A percentile compares a stretch with the other conserved stretches of the same genome.
phyloP scores from a whole-genome alignment of 805 yeast genomes.

The Cyberlindnera maclurae region DNA sequence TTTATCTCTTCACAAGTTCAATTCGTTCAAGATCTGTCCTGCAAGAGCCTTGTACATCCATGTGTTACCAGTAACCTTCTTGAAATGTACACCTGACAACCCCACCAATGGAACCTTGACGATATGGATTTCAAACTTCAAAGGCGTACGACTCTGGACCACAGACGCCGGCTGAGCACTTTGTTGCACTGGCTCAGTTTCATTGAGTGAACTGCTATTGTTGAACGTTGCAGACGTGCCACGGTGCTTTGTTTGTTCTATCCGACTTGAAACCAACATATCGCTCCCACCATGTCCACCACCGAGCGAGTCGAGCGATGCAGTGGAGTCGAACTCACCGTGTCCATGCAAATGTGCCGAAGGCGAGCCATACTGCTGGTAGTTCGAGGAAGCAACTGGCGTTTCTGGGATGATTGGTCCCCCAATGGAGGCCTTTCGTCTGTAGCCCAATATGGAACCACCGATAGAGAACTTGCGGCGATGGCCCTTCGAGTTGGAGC shows the following conservation, averaged over 20 bases:
- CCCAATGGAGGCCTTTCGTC: constrained; percentile 33
- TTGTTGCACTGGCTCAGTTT: constrained; percentile 1
- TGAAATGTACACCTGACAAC: constrained; percentile 89
- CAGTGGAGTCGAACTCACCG: constrained; percentile 34
- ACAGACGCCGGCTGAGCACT: constrained; percentile 1
- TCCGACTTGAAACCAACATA: constrained; percentile 52
- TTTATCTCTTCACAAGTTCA: constrained; percentile 15
- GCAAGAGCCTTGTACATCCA: constrained; percentile 94
- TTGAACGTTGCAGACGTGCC: not conserved
- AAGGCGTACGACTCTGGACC: constrained; percentile 44
- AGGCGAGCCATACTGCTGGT: constrained; percentile 25
- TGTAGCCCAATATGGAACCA: constrained; percentile 42
- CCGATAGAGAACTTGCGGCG: constrained; percentile 62
- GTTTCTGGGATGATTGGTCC: constrained; percentile 42
- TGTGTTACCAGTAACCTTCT: constrained; percentile 86
- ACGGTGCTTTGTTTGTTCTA: constrained; percentile 38
- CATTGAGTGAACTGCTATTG: not conserved
- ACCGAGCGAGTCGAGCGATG: constrained; percentile 57
- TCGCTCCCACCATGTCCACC: constrained; percentile 35
- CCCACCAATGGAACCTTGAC: constrained; percentile 90
- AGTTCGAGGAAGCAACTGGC: constrained; percentile 39
- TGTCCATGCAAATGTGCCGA: constrained; percentile 24
- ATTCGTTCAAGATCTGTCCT: constrained; percentile 54
- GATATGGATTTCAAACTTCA: constrained; percentile 84
- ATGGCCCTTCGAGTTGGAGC: constrained; percentile 33